Percentiles rank a stretch among this genome's conserved stretches.
These are phyloP conservation scores for Boletus patriciae DNA, from an alignment of 768 basidiomycete genomes.

Conservation along the genomic window DNA sequence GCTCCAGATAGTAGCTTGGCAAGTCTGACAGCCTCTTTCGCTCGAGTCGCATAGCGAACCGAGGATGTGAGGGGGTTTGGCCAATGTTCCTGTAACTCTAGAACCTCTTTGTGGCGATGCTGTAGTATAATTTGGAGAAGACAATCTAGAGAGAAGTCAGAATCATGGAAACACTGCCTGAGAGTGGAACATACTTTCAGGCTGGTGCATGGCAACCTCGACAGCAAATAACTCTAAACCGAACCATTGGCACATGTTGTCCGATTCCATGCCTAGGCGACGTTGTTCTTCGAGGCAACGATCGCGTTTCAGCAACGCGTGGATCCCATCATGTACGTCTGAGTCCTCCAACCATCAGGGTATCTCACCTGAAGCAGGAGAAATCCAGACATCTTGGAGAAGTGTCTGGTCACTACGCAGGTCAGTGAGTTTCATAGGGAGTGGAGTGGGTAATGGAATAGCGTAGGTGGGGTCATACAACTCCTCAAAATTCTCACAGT, in stretches of 20 bases:
- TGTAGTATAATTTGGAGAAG: no score
- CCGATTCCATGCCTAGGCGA: constrained; percentile 28
- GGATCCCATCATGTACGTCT: constrained; percentile 33
- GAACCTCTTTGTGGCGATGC: no score
- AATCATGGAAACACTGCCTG: no score
- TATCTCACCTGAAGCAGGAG: not conserved
- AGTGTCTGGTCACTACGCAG: constrained; percentile 20
- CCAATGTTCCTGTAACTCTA: no score
- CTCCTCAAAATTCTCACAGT: constrained; percentile 22
- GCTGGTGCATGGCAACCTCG: no score
- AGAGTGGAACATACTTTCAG: no score
- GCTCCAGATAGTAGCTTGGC: no score
- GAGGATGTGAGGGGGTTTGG: no score
- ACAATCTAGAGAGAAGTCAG: no score
- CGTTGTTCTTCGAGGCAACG: constrained; percentile 33
- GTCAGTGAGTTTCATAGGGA: constrained; percentile 31
- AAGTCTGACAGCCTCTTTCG: no score
- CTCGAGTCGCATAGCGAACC: no score
- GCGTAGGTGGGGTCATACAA: constrained; percentile 22
- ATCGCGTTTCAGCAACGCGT: constrained; percentile 26
- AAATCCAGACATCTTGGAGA: constrained; percentile 35
- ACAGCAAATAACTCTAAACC: constrained; percentile 1
- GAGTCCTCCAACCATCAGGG: constrained; percentile 35
- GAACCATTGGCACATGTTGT: constrained; percentile 40
- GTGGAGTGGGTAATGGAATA: constrained; percentile 35